Evolutionary conservation across 352 stramenopile genomes (phyloP).

Genomic region (Nothophytophthora sp.): DNA sequence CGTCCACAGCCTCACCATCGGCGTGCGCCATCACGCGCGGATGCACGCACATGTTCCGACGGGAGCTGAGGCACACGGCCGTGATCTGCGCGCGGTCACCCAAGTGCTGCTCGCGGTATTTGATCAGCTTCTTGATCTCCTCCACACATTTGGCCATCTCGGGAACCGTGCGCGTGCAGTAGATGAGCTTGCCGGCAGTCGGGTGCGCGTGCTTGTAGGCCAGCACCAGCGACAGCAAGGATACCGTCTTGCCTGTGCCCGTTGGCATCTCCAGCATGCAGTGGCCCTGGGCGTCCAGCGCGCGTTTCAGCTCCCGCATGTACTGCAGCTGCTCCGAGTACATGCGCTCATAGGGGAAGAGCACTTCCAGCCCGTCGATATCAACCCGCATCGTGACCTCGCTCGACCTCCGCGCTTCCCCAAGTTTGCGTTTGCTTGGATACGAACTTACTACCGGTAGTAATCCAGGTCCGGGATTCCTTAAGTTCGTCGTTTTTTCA

Average conservation of each 20-base stretch:
- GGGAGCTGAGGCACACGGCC: constrained; percentile 90
- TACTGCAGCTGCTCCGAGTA: constrained; percentile 99
- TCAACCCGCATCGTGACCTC: constrained; percentile 94
- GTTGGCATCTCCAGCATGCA: constrained; percentile 99
- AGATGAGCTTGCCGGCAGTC: constrained; percentile 97
- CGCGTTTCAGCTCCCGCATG: constrained; percentile 98
- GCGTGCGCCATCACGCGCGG: constrained; percentile 94
- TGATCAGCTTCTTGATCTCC: constrained; percentile 96
- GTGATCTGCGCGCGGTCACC: constrained; percentile 68
- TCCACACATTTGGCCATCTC: constrained; percentile 99
- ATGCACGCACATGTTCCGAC: constrained; percentile 99
- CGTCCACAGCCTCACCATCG: constrained; percentile 97
- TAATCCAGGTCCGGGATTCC: no score
- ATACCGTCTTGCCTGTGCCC: constrained; percentile 98
- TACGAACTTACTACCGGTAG: no score
- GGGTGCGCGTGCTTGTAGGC: constrained; percentile 95
- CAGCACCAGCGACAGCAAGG: constrained; percentile 96
- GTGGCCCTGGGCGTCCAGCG: constrained; percentile 97
- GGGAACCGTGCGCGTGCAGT: constrained; percentile 99
- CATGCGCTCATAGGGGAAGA: constrained; percentile 98
- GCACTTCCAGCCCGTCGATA: constrained; percentile 96
- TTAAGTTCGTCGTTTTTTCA: no score
- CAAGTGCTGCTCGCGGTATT: constrained; percentile 70
- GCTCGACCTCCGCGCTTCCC: no score
- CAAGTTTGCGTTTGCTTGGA: no score